phyloP scores from a whole-genome alignment of 1,284 basidiomycete genomes.

The Caloboletus firmus region DNA sequence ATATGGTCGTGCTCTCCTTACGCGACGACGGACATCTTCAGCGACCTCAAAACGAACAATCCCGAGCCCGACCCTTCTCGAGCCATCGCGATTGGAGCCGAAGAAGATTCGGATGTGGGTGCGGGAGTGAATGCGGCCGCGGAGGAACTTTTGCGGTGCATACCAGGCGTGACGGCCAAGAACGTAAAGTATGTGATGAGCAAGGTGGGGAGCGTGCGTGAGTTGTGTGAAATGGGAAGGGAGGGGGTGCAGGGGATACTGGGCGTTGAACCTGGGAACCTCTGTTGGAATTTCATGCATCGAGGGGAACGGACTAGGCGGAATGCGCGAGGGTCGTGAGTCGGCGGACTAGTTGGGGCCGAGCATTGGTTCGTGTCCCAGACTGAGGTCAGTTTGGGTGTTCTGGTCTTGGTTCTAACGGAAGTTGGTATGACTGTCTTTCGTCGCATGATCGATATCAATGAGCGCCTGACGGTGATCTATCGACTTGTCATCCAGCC shows the following conservation, averaged over 20 bases:
- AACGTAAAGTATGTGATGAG: constrained; percentile 86
- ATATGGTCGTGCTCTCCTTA: constrained; percentile 98
- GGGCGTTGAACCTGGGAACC: constrained; percentile 80
- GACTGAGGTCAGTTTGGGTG: neutral
- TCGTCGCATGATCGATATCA: neutral
- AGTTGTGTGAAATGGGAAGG: constrained; percentile 70
- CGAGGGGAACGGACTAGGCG: constrained; percentile 49
- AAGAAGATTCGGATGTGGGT: constrained; percentile 65
- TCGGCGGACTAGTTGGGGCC: no score
- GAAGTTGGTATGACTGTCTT: neutral
- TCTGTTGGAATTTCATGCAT: constrained; percentile 82
- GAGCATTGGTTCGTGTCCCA: neutral
- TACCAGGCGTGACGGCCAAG: constrained; percentile 83
- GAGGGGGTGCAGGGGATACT: constrained; percentile 72
- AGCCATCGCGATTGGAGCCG: constrained; percentile 80
- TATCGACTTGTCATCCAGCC: no score
- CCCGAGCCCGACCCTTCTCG: constrained; percentile 79
- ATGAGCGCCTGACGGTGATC: no score
- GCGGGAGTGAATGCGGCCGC: constrained; percentile 71
- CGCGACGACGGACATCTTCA: constrained; percentile 89
- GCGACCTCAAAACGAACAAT: constrained; percentile 85
- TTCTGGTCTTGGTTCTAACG: neutral
- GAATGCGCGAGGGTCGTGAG: constrained; percentile 5
- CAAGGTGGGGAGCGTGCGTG: constrained; percentile 73
- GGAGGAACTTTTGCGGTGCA: constrained; percentile 69